Evolutionary conservation across 768 basidiomycete genomes (phyloP).

Genomic region (Tremella mesenterica): DNA sequence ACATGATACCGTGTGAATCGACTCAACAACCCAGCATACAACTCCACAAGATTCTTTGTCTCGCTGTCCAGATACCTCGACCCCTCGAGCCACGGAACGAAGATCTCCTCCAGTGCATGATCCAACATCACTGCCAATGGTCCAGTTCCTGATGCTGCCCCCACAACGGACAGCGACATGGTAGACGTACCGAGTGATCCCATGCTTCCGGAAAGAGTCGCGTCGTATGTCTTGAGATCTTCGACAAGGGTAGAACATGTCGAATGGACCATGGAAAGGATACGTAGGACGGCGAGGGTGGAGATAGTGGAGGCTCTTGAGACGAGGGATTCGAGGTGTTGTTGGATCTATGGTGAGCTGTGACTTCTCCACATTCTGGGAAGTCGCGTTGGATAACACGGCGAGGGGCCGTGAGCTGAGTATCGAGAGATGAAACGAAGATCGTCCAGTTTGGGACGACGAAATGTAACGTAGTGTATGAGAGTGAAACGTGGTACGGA

Average conservation of each 20-base stretch:
- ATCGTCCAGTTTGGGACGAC: too few relatives aligned
- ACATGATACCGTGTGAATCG: conserved; percentile 86
- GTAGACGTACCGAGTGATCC: conserved; percentile 2
- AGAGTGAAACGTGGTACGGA: too few relatives aligned
- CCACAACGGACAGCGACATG: too few relatives aligned
- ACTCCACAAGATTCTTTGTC: conserved; percentile 66
- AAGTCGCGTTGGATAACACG: too few relatives aligned
- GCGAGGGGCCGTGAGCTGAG: too few relatives aligned
- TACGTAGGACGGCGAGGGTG: conserved; percentile 79
- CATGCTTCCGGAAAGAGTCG: conserved; percentile 50
- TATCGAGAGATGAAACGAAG: too few relatives aligned
- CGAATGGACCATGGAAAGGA: conserved; percentile 76
- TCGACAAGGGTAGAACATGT: conserved; percentile 73
- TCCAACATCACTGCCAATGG: conserved; percentile 76
- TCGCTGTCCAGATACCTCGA: conserved; percentile 86
- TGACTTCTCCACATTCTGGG: too few relatives aligned
- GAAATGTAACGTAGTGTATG: too few relatives aligned
- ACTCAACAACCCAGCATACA: conserved; percentile 65
- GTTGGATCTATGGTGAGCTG: conserved; percentile 95
- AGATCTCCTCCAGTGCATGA: conserved; percentile 88
- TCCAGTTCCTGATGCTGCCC: conserved; percentile 47
- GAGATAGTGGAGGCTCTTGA: conserved; percentile 66
- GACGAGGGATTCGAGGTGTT: conserved; percentile 84
- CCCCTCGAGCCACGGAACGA: conserved; percentile 86
- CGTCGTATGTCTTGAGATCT: conserved; percentile 82